A percentile compares a stretch with the other conserved stretches of the same genome.
Conservation (phyloP, 2,329 filamentous ascomycete species). For the Bipolaris gigantea region DNA sequence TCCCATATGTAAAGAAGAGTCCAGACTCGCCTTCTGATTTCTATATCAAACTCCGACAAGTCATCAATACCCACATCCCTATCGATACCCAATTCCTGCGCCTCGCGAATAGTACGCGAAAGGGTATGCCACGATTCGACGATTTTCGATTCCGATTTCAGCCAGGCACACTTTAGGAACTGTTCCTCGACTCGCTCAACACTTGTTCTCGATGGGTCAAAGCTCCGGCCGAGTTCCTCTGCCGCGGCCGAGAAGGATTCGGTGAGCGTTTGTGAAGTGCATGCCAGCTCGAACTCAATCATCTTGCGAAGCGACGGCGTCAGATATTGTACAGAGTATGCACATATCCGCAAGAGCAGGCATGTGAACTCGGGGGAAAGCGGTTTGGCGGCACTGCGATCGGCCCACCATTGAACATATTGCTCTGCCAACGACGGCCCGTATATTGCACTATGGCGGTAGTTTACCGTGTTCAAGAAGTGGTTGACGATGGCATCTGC, state of each 20-base stretch:
- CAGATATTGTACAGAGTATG: slow-evolving; percentile 51
- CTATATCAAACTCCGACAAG: slow-evolving; percentile 51
- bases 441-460: slow-evolving; percentile 53
- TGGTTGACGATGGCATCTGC: slow-evolving; percentile 53
- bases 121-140: slow-evolving; percentile 55
- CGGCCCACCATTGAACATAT: slow-evolving; percentile 53
- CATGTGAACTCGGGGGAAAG: slow-evolving; percentile 52
- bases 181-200: slow-evolving; percentile 54
- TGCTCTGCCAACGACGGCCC: slow-evolving; percentile 50
- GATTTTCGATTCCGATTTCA: slow-evolving; percentile 52
- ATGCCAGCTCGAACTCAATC: slow-evolving; percentile 51
- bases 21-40: slow-evolving; percentile 54
- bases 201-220: slow-evolving; percentile 50
- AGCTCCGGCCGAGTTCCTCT: slow-evolving; percentile 48
- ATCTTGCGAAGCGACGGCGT: slow-evolving; percentile 43
- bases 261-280: slow-evolving; percentile 45
- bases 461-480: slow-evolving; percentile 51
- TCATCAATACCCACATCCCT: slow-evolving; percentile 42
- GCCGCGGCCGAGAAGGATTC: slow-evolving; percentile 49
- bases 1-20: slow-evolving; percentile 54
- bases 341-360: slow-evolving; percentile 52
- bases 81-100: slow-evolving; percentile 53
- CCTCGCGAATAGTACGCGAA: slow-evolving; percentile 50
- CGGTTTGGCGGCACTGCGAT: slow-evolving; percentile 38
- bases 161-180: slow-evolving; percentile 53